Evolutionary conservation across 345 rosid genomes (phyloP), one percentile per base, ranked within the genome.

Genomic region (Hirschfeldia incana): DNA sequence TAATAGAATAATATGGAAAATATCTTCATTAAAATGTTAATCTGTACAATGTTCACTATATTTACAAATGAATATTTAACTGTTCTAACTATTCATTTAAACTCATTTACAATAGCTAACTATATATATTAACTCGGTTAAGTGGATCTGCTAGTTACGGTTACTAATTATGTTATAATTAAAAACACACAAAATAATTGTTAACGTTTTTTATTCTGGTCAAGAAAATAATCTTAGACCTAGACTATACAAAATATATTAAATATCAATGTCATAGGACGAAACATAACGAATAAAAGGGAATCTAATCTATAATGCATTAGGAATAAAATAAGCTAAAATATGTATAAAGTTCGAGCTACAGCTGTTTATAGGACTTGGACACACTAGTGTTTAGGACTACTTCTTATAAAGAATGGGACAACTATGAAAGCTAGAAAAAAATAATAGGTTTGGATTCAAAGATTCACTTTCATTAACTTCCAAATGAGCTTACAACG

Each of bases 351-450:
- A 59, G 62, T 59, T 77, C 51, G 29, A 80, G 76, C 42, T 36
- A 79, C 82, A 79, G 83, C 75, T 79, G 83, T 74, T 65, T 11
- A 53, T 27, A 60, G 26, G 69, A 73, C 39, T 66, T 66, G 63
- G n/a, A 30, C 53, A 72, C 61, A 72, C 68, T 30, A 78, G 77
- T 59, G 69, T 9, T 67, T 67, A n/a, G 63, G 51, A 21, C 21
- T 21, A 21, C 21, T 21, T 21, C 21, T 21, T 21, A 21, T 21
- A 21, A 21, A 21, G 21, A 21, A 21, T 73, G 58, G 42, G 46
- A 67, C 63, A 73, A 69, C 58, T 29, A 29, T 29, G 30, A 29
- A 29, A 3, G 3, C 3, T 29, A 29, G 3, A 3, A 29, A 29
- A 29, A 29, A 1, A 29, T 21, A 3, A 29, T 29, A 29, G 3